Conservation (phyloP, 352 stramenopile genomes). For the Saprolegnia diclina region DNA sequence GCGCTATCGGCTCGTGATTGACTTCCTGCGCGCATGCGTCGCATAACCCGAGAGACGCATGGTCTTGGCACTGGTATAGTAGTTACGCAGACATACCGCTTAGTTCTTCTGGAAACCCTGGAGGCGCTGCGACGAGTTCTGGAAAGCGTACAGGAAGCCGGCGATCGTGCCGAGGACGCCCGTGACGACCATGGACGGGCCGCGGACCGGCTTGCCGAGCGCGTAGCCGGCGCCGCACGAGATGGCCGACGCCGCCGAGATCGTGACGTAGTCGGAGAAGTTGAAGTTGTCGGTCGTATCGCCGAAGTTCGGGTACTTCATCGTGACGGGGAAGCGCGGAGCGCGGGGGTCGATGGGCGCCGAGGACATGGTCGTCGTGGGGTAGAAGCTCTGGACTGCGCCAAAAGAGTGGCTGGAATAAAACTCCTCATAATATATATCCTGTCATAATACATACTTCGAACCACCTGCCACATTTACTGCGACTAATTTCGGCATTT, state of each 20-base stretch:
- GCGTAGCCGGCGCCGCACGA: conserved; percentile 75
- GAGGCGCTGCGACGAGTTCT: conserved; percentile 76
- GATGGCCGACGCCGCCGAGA: conserved; percentile 45
- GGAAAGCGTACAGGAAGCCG: conserved; percentile 72
- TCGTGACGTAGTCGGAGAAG: conserved; percentile 56
- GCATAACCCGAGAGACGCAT: not conserved
- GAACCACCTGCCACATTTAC: not conserved
- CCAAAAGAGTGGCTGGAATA: conserved; percentile 25
- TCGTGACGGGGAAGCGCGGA: conserved; percentile 70
- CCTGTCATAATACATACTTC: not conserved
- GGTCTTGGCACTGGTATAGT: not conserved
- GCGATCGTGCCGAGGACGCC: conserved; percentile 66
- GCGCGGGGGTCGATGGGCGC: conserved; percentile 47
- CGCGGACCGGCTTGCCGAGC: conserved; percentile 43
- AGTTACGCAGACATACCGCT: conserved; percentile 4
- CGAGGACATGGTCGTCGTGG: conserved; percentile 1
- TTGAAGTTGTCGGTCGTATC: conserved; percentile 70
- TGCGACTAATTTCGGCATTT: not conserved
- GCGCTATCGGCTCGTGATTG: conserved; percentile 42
- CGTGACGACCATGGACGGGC: conserved; percentile 68
- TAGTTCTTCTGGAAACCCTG: conserved; percentile 50
- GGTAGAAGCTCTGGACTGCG: not conserved
- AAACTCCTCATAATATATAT: not conserved
- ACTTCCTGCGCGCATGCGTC: conserved; percentile 21
- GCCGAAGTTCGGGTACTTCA: conserved; percentile 67